phyloP scores from a whole-genome alignment of 129 eudicot genomes.

The Artemisia argyi region DNA sequence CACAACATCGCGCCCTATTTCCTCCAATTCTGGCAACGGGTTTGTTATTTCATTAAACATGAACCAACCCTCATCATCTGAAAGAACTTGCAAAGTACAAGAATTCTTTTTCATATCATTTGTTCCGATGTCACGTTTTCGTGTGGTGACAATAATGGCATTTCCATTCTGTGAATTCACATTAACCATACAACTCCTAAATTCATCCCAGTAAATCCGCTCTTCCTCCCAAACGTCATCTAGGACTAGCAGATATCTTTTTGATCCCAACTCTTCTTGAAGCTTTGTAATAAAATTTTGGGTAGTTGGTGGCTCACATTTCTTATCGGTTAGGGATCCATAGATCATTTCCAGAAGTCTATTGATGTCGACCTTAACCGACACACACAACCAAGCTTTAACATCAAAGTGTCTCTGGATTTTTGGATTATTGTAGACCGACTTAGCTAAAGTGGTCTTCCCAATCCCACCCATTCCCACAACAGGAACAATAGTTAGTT shows the following conservation, averaged over 20 bases:
- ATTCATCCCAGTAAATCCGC: not conserved
- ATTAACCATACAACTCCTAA: not conserved
- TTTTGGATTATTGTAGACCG: too few species aligned
- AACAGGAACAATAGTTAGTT: too few species aligned
- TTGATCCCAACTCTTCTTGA: too few species aligned
- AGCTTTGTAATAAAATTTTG: not conserved
- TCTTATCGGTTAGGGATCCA: too few species aligned
- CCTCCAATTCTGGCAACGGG: not conserved
- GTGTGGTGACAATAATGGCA: constrained; percentile 1
- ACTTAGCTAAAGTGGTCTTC: too few species aligned
- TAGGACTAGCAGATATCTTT: not conserved
- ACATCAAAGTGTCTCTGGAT: too few species aligned
- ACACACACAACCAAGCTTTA: too few species aligned
- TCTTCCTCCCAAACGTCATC: not conserved
- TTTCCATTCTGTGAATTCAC: not conserved
- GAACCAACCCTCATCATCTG: not conserved
- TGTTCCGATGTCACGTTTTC: constrained; percentile 2
- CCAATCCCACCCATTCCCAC: too few species aligned
- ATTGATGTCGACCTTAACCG: too few species aligned
- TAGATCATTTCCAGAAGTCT: too few species aligned
- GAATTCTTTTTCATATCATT: not conserved
- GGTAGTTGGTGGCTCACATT: too few species aligned
- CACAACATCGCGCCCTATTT: not conserved
- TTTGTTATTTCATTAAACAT: constrained; percentile 8
- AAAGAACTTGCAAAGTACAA: not conserved